These are phyloP conservation scores for Triangularia verruculosa DNA, from an alignment of 2,329 filamentous ascomycete species.

Conservation along the genomic window DNA sequence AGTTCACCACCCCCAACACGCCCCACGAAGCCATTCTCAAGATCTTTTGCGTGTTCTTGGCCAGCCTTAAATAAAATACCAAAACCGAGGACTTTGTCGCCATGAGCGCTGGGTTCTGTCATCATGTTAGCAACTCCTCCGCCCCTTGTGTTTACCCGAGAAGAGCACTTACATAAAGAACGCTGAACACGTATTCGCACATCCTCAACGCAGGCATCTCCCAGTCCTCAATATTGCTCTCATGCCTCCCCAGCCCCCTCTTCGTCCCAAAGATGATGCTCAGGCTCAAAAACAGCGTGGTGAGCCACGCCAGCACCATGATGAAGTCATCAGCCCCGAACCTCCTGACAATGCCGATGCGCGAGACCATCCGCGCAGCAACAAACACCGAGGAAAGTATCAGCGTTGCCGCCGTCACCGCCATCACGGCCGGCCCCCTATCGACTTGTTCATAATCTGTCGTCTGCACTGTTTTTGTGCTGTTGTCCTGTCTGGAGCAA, in stretches of 20 bases:
- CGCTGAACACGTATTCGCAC: conserved; percentile 62
- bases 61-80: conserved; percentile 82
- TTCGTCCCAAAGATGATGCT: conserved; percentile 62
- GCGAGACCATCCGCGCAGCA: conserved; percentile 67
- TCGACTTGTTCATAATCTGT: conserved; percentile 36
- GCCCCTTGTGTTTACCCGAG: not conserved
- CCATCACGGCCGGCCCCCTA: conserved; percentile 61
- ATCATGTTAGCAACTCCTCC: conserved; percentile 5
- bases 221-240: conserved; percentile 53
- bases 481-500: not conserved
- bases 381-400: conserved; percentile 73
- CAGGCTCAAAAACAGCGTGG: conserved; percentile 66
- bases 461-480: not conserved
- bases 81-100: conserved; percentile 90
- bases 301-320: conserved; percentile 74
- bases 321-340: conserved; percentile 76
- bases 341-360: conserved; percentile 68
- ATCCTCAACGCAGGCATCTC: conserved; percentile 53
- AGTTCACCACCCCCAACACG: conserved; percentile 73
- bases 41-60: conserved; percentile 70
- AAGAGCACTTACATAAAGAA: conserved; percentile 52
- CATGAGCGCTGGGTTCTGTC: conserved; percentile 82
- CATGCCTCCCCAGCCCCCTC: conserved; percentile 66
- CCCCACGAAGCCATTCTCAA: conserved; percentile 80
- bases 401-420: conserved; percentile 67